Base-by-base conservation (phyloP, 345 rosid species). In the Bruguiera parviflora region DNA sequence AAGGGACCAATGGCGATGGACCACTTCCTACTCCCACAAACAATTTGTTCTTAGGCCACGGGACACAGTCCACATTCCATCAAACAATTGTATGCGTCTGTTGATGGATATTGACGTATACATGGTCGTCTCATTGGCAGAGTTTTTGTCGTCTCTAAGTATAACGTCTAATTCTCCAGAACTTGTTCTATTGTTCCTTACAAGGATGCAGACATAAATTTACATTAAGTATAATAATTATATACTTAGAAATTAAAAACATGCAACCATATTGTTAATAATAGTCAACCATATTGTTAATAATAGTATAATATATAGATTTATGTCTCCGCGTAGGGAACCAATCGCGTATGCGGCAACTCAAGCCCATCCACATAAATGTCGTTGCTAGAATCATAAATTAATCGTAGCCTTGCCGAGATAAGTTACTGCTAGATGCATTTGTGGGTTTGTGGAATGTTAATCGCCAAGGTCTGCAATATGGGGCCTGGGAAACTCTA, bases 31-130 rank as follows among this genome's bases (percentile, higher is more conserved):
- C 73, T 46, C 70, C 55, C 22, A 46, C 59, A 5, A 8, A 2
- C 21, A 24, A 62, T 18, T 64, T 31, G 31, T 58, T 21, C 51
- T 43, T 3, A 3, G 18, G 39, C 69, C 58, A 29, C 1, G 21
- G 71, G 79, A 77, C 81, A 68, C 71, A 51, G 8, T 43, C 28
- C 66, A 68, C 55, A 65, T 74, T 46, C 68, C 56, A 27, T 33
- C 67, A 43, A 9, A 49, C 66, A 62, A 13, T 43, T 43, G 47
- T 11, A 2, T 43, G 47, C 16, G 47, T 43, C 16, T 10, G 4
- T 43, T 43, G 47, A 9, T 37, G 46, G 9, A 6, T 6, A 5
- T 35, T 37, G 3, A 37, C 2, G 13, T 1, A 10, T 10, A 2
- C 0, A 10, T 9, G 46, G 46, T 37, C 46, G 46, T 9, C 46